phyloP scores from a whole-genome alignment of 208 protist species.

The Balamuthia mandrillaris region DNA sequence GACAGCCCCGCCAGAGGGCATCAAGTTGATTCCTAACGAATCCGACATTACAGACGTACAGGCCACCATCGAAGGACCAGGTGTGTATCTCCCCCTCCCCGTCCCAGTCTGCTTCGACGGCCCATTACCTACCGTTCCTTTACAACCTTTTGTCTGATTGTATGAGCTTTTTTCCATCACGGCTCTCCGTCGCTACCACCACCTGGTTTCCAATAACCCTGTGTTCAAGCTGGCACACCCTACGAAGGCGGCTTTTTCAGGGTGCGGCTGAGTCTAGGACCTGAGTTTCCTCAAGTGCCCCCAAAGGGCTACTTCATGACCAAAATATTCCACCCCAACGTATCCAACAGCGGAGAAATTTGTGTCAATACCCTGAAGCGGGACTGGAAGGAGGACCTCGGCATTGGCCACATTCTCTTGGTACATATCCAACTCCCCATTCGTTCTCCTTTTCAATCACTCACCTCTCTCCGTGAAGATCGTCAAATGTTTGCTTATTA shows the following conservation, averaged over 20 bases:
- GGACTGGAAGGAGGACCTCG: conserved; percentile 91
- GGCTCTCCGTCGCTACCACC: background rate
- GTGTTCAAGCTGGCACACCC: conserved; percentile 80
- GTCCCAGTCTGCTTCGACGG: background rate
- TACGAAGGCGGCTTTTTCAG: conserved; percentile 90
- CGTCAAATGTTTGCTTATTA: conserved; percentile 92
- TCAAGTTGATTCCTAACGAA: conserved; percentile 81
- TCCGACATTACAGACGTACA: conserved; percentile 85
- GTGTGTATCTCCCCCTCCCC: conserved; percentile 33
- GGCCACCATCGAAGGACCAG: conserved; percentile 88
- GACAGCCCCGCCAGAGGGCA: conserved; percentile 74
- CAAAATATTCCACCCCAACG: conserved; percentile 98
- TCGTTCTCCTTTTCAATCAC: background rate
- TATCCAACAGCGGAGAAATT: conserved; percentile 93
- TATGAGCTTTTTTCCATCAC: background rate
- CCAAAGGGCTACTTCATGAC: conserved; percentile 94
- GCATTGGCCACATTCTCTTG: conserved; percentile 90
- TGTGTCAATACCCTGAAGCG: conserved; percentile 98
- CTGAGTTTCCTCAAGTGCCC: conserved; percentile 89
- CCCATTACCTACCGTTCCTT: background rate
- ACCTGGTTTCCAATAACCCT: background rate
- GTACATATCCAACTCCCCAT: conserved; percentile 42
- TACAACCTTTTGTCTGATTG: background rate
- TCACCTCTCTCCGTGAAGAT: conserved; percentile 66
- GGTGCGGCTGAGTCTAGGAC: conserved; percentile 84